phyloP scores from a whole-genome alignment of 139 green algal species.

The Chlamydomonas sp. region DNA sequence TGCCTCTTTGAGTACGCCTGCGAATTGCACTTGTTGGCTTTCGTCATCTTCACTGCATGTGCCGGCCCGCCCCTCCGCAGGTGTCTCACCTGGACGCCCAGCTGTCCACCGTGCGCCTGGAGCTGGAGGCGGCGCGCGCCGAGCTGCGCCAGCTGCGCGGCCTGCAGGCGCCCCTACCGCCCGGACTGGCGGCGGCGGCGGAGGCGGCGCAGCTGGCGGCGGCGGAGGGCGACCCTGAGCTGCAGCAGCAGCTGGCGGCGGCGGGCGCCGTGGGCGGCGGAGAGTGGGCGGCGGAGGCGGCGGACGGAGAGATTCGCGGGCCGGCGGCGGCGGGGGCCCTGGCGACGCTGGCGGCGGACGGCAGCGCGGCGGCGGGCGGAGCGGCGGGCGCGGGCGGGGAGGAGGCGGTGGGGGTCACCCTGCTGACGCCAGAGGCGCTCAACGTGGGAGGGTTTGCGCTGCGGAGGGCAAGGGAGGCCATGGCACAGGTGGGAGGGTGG shows the following conservation, averaged over 20 bases:
- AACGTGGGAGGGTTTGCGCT: conserved; percentile 41
- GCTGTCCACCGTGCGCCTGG: background rate
- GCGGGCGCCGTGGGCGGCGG: background rate
- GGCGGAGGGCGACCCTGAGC: background rate
- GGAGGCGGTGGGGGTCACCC: background rate
- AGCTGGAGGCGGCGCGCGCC: conserved; percentile 6
- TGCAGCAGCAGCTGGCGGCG: background rate
- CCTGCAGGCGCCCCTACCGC: conserved; percentile 14
- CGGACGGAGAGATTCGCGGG: background rate
- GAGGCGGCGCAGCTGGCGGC: background rate
- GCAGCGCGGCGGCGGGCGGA: background rate
- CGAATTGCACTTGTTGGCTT: background rate
- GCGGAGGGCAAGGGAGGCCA: conserved; percentile 32
- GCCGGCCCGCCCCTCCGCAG: background rate
- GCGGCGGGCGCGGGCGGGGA: background rate
- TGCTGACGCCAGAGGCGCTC: background rate
- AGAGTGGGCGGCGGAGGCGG: background rate
- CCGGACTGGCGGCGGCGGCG: background rate
- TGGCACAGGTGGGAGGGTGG: conserved; percentile 1
- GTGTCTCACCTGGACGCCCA: conserved; percentile 7
- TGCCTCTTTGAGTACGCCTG: too few species aligned
- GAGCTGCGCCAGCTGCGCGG: conserved; percentile 41
- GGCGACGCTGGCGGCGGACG: background rate
- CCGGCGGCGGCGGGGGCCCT: background rate
- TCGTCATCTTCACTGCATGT: background rate